Evolutionary conservation across 495 filamentous ascomycete genomes (phyloP).

Genomic region (Thozetella sp.): DNA sequence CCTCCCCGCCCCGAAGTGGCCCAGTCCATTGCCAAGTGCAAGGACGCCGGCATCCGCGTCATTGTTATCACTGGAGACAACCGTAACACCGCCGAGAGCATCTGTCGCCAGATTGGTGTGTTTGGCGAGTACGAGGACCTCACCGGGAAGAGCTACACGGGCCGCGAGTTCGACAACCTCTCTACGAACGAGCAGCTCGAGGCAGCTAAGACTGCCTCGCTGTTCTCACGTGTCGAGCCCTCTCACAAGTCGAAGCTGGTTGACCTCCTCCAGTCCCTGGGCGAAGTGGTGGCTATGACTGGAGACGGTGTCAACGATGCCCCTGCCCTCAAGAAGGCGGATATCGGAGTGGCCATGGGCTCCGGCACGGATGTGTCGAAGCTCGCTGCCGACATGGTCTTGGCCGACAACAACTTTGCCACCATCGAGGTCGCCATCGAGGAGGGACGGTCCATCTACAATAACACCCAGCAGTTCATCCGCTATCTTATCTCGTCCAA

Average conservation of each 20-base stretch:
- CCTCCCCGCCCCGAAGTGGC: constrained; percentile 95
- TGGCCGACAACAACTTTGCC: constrained; percentile 98
- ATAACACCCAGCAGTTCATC: constrained; percentile 99
- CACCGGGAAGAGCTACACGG: constrained; percentile 90
- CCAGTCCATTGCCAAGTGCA: constrained; percentile 83
- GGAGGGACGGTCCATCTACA: constrained; percentile 97
- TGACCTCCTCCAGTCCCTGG: constrained; percentile 89
- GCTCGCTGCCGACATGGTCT: constrained; percentile 97
- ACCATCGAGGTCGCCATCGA: constrained; percentile 96
- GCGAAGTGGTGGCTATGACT: constrained; percentile 99
- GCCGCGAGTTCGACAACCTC: constrained; percentile 89
- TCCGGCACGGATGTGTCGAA: constrained; percentile 97
- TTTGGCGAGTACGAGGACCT: constrained; percentile 84
- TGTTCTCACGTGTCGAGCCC: constrained; percentile 98
- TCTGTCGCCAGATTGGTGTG: constrained; percentile 95
- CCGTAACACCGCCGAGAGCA: constrained; percentile 94
- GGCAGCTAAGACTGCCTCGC: constrained; percentile 80
- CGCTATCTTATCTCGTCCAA: constrained; percentile 98
- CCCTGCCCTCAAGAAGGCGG: constrained; percentile 95
- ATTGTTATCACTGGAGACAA: constrained; percentile 99
- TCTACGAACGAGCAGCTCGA: constrained; percentile 76
- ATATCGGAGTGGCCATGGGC: constrained; percentile 99
- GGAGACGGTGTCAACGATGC: constrained; percentile 99
- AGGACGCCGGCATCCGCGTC: constrained; percentile 91
- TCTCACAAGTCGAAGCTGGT: constrained; percentile 94